phyloP scores from a whole-genome alignment of 2,329 filamentous ascomycete species.

The Ophiostoma novo-ulmi region DNA sequence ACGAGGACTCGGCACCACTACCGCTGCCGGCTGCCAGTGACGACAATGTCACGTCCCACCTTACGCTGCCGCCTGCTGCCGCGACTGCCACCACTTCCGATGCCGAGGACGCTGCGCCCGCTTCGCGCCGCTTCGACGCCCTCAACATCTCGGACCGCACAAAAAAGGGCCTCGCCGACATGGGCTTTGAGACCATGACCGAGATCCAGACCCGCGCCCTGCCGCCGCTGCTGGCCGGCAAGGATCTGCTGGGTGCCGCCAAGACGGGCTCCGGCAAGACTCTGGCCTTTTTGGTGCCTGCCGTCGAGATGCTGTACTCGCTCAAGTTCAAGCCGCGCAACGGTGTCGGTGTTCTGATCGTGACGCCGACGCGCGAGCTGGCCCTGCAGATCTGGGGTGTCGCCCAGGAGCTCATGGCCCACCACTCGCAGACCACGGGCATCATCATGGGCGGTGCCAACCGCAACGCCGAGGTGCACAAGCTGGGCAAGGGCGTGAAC shows the following conservation, averaged over 20 bases:
- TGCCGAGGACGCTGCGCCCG: neutral
- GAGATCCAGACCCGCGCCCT: conserved; percentile 87
- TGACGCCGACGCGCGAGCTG: conserved; percentile 88
- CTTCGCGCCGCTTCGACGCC: conserved; percentile 56
- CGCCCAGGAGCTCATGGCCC: conserved; percentile 83
- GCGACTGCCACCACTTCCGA: neutral
- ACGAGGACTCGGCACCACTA: conserved; percentile 13
- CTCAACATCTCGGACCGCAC: conserved; percentile 84
- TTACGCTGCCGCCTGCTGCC: conserved; percentile 10
- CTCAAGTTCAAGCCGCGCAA: conserved; percentile 93
- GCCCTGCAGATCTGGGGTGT: conserved; percentile 96
- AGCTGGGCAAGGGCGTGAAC: conserved; percentile 91
- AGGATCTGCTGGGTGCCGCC: conserved; percentile 85
- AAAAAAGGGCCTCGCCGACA: conserved; percentile 78
- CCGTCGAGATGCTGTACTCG: conserved; percentile 84
- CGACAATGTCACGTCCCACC: conserved; percentile 14
- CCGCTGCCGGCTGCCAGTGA: conserved; percentile 6
- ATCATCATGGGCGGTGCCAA: conserved; percentile 89
- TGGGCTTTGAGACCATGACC: conserved; percentile 95
- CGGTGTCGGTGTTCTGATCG: conserved; percentile 84
- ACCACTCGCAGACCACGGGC: conserved; percentile 77
- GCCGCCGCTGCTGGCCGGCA: conserved; percentile 79
- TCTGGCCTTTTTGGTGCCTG: conserved; percentile 86
- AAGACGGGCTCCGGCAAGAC: conserved; percentile 94
- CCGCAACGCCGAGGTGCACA: conserved; percentile 82